phyloP scores from a whole-genome alignment of 352 stramenopile genomes.

The Albugo laibachii region DNA sequence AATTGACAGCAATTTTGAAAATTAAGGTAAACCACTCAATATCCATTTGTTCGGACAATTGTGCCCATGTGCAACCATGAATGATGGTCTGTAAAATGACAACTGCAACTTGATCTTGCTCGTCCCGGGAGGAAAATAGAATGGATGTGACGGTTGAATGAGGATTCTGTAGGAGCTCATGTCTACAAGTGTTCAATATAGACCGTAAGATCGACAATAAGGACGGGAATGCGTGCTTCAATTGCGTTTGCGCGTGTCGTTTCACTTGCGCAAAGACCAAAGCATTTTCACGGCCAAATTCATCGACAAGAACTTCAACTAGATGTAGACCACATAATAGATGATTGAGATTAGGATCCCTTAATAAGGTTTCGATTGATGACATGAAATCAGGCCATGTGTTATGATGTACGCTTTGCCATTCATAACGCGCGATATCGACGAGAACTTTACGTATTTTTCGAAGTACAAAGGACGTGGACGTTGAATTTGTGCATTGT shows the following conservation, averaged over 20 bases:
- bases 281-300: slow-evolving; percentile 53
- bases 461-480: slow-evolving; percentile 22
- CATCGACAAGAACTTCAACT: slow-evolving; percentile 31
- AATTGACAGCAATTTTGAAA: slow-evolving; percentile 29
- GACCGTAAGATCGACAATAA: slow-evolving; percentile 25
- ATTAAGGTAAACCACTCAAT: slow-evolving; percentile 37
- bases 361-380: slow-evolving; percentile 33
- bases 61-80: slow-evolving; percentile 26
- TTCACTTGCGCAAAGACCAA: slow-evolving; percentile 26
- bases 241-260: slow-evolving; percentile 16
- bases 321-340: slow-evolving; percentile 25
- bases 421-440: slow-evolving; percentile 44
- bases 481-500: slow-evolving; percentile 6
- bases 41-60: slow-evolving; percentile 27
- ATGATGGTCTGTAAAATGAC: slow-evolving; percentile 32
- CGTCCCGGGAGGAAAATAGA: background rate
- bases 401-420: slow-evolving; percentile 7
- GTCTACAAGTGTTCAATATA: slow-evolving; percentile 23
- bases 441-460: slow-evolving; percentile 56
- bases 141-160: slow-evolving; percentile 3
- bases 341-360: slow-evolving; percentile 17
- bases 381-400: slow-evolving; percentile 41
- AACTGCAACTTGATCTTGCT: slow-evolving; percentile 26
- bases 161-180: slow-evolving; percentile 14
- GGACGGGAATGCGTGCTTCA: slow-evolving; percentile 22